Evolutionary conservation across 192 early-diverging fungal species (phyloP), one percentile per base, ranked within the genome.

Genomic region (Coemansia reversa): DNA sequence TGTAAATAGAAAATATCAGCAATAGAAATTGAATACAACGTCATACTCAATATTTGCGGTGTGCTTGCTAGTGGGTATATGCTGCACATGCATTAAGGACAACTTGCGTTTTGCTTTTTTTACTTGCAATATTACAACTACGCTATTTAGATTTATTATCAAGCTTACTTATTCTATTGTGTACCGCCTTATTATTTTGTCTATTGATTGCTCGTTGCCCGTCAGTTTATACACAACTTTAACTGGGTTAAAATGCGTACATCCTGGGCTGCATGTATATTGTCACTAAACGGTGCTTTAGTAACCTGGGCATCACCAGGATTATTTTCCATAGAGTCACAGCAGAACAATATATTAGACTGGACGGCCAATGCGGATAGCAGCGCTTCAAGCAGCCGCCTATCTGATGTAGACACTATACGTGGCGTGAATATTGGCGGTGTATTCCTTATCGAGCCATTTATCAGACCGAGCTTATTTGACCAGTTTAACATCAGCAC

Each of bases 391-490:
- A 39, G 19, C 50, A 35, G 25, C 50, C 30, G 50, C 27, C 58
- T 22, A 56, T 32, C 29, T 19, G 74, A 80, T 23, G 58, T 45
- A 0, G 60, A 33, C 19, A 32, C 56, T 4, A 89, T 83, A 25
- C 84, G 85, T 59, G 85, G 85, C 1, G 74, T 76, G 6, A 86
- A 86, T 50, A 67, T 86, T 42, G 85, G 85, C 50, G 84, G 84
- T 27, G 84, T 84, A 49, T 74, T 86, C 14, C 75, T 86, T 16
- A 78, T 86, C 53, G 85, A 86, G 54, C 82, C 75, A 23, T 86
- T 84, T 61, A 85, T 86, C 66, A 70, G 66, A 20, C 81, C 81
- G 20, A 83, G 81, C 16, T 50, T 83, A 0, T 79, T 81, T 47
- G 66, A 72, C 48, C 71, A 83, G 45, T 85, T 85, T 49, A 66